phyloP scores from a whole-genome alignment of 78 protist species.

The slime mould (Dictyostelium discoideum) region DNA sequence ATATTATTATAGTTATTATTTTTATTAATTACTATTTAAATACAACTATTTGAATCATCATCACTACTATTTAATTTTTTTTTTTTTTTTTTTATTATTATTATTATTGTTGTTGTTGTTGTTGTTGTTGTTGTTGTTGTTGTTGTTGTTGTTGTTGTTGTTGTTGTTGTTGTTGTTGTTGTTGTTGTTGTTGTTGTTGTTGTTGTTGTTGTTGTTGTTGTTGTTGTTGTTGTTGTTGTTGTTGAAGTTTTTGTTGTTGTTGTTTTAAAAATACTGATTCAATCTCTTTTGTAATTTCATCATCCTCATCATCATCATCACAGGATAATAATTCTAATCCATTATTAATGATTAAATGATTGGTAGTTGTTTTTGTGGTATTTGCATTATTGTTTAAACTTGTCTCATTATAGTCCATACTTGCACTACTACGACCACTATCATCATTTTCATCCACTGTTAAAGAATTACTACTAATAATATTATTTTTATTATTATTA shows the following conservation, averaged over 20 bases:
- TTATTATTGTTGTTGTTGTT: too few species aligned
- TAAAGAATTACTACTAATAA: neutral
- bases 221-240: neutral
- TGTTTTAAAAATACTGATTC: slow-evolving; percentile 6
- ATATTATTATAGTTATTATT: too few species aligned
- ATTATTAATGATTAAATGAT: neutral
- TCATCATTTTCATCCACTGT: neutral
- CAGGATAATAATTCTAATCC: neutral
- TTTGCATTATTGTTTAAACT: neutral
- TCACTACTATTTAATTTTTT: too few species aligned
- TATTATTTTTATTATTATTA: too few species aligned
- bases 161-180: neutral
- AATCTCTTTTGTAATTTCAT: neutral
- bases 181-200: neutral
- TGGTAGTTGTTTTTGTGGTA: neutral
- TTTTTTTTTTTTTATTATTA: too few species aligned
- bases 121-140: neutral
- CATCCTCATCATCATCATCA: neutral
- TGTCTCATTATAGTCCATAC: neutral
- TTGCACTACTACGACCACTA: neutral
- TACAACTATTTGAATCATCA: too few species aligned
- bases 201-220: neutral
- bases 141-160: too few species aligned
- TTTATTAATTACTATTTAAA: too few species aligned
- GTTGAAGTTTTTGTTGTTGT: neutral